A percentile compares a stretch with the other conserved stretches of the same genome.
phyloP scores from a whole-genome alignment of 495 filamentous ascomycete genomes.

The Xylaria longipes region DNA sequence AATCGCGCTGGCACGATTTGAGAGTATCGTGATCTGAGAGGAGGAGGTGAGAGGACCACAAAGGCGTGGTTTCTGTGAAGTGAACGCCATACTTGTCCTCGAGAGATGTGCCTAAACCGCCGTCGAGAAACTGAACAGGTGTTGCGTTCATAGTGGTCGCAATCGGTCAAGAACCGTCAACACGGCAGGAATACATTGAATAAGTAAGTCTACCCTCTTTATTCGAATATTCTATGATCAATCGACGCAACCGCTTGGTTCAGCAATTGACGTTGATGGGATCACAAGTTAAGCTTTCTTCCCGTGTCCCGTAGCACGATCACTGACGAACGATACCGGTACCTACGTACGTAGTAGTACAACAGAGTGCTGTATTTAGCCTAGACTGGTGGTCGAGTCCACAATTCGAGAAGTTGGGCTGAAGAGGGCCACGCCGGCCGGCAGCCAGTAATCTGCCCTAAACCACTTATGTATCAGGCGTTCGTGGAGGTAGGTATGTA shows the following conservation, averaged over 20 bases:
- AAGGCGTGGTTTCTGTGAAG: slow-evolving; percentile 59
- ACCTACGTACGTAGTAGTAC: too few relatives aligned
- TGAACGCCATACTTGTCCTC: slow-evolving; percentile 57
- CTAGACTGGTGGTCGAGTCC: too few relatives aligned
- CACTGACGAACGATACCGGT: too few relatives aligned
- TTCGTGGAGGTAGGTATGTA: background rate
- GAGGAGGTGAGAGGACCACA: slow-evolving; percentile 72
- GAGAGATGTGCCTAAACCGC: slow-evolving; percentile 71
- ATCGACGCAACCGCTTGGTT: background rate
- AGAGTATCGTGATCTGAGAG: slow-evolving; percentile 57
- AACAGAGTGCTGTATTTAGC: too few relatives aligned
- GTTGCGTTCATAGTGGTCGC: slow-evolving; percentile 12
- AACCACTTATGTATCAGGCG: too few relatives aligned
- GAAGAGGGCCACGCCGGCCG: background rate
- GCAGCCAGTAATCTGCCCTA: background rate
- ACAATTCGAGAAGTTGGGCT: background rate
- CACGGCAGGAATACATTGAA: background rate
- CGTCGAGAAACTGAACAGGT: slow-evolving; percentile 63
- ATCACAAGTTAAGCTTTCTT: background rate
- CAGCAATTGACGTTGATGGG: background rate
- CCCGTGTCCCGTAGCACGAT: background rate
- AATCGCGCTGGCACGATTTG: slow-evolving; percentile 58
- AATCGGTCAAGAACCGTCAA: background rate
- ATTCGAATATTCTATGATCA: background rate
- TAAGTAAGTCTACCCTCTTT: background rate